A percentile compares a stretch with the other conserved stretches of the same genome.
phyloP scores from a whole-genome alignment of 2,329 filamentous ascomycete genomes.

The Aspergillus caelatus region DNA sequence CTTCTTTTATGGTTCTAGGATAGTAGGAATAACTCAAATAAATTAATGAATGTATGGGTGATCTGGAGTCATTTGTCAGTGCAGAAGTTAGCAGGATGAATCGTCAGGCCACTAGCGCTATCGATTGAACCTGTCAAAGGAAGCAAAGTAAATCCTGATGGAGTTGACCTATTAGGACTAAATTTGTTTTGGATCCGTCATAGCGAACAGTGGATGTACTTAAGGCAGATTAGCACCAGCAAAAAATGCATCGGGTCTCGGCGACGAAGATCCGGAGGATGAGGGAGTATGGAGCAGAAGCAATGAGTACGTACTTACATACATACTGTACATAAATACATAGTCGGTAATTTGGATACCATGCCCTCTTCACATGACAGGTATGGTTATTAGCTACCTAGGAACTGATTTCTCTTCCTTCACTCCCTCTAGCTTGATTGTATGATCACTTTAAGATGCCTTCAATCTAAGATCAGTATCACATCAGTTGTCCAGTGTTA shows the following conservation, averaged over 20 bases:
- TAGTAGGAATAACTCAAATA: neutral
- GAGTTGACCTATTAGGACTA: neutral
- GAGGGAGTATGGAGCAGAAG: slow-evolving; percentile 5
- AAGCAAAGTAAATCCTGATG: slow-evolving; percentile 4
- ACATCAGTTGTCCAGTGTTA: neutral
- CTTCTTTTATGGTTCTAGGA: neutral
- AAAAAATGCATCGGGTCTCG: slow-evolving; percentile 13
- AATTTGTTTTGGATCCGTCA: slow-evolving; percentile 7
- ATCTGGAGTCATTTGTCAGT: neutral
- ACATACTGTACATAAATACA: neutral
- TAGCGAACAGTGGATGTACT: slow-evolving; percentile 6
- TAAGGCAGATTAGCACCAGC: slow-evolving; percentile 11
- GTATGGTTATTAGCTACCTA: neutral
- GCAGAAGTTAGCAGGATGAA: slow-evolving; percentile 4
- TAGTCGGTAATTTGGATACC: neutral
- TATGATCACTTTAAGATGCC: slow-evolving; percentile 1
- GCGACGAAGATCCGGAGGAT: slow-evolving; percentile 13
- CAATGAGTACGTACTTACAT: neutral
- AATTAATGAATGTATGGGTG: neutral
- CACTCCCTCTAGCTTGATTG: neutral
- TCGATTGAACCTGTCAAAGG: slow-evolving; percentile 8
- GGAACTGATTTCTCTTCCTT: neutral
- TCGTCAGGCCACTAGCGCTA: slow-evolving; percentile 6
- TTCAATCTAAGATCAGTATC: neutral
- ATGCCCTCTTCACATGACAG: neutral